Base-by-base conservation (phyloP, 176 grass and related monocot genomes). In the Pontederia paniculata region DNA sequence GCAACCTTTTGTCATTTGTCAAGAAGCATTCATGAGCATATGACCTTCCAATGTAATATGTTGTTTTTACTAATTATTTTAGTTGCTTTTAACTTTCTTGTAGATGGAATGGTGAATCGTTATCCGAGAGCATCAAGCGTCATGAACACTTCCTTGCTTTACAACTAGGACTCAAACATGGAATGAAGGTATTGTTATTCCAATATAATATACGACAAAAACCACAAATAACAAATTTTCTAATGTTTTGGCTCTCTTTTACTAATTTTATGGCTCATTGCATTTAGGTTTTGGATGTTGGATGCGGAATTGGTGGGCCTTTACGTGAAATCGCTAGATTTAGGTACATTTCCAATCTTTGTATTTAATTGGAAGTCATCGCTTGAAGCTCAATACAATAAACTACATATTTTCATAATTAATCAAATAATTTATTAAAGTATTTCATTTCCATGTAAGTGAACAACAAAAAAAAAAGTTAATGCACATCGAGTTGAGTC, bases 241-340 rank as follows among this genome's bases (percentile, higher is more conserved):
- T 17, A 31, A 5, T 50, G 52, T 60, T 2, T 42, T 18, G 10
- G 17, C 10, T 2, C 37, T n/a, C 12, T 28, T n/a, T 58, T 4
- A 5, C 23, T 44, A 41, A 19, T 60, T 5, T 10, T 48, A 23
- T 48, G 19, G 60, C 76, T 68, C 46, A 25, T 12, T 12, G 46
- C 12, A 12, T 88, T 19, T 58, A 98, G 93, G 93, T 84, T 54
- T 82, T 98, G 70, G 93, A 98, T 74, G 93, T 91, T 18, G 93
- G 93, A 25, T 98, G 93, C 42, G 86, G 93, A 50, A 91, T 98
- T 53, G 93, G 93, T 42, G 93, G 93, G 14, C 93, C 93, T 22
- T 54, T 91, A n/a, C 82, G 93, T 77, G 93, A 98, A 65, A 91
- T 98, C 67, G 86, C 93, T 54, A 75, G 78, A 88, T 98, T 98